A percentile compares a stretch with the other conserved stretches of the same genome.
Conservation (phyloP, 78 protist species). For the Planoprotostelium fungivorum region DNA sequence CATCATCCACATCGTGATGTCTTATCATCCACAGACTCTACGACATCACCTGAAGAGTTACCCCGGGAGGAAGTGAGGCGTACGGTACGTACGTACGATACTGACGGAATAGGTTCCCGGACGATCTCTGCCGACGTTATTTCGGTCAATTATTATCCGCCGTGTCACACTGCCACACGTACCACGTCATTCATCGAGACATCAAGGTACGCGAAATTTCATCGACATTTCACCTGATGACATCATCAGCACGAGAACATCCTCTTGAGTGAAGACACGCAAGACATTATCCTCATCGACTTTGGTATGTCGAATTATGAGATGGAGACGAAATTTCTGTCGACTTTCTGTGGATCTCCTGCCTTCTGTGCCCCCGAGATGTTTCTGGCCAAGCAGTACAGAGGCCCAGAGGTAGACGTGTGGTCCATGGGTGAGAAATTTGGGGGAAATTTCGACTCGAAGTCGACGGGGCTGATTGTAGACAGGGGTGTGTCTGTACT, state of each 20-base stretch:
- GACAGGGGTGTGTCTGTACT: neutral
- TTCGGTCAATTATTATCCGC: conserved; percentile 31
- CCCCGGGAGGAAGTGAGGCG: neutral
- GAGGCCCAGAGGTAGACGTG: conserved; percentile 85
- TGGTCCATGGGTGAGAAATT: conserved; percentile 84
- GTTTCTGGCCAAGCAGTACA: conserved; percentile 57
- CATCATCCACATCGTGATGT: neutral
- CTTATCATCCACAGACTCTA: neutral
- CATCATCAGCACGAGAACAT: neutral
- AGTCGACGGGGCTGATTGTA: neutral
- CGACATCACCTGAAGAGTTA: neutral
- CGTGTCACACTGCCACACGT: conserved; percentile 30
- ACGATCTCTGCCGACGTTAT: neutral
- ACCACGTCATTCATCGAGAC: neutral
- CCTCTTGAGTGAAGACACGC: neutral
- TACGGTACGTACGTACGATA: neutral
- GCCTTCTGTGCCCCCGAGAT: conserved; percentile 86
- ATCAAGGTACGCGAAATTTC: neutral
- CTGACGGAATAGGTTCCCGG: neutral
- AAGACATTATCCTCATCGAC: conserved; percentile 18
- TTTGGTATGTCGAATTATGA: conserved; percentile 14
- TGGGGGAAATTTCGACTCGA: neutral
- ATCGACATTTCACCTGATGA: neutral
- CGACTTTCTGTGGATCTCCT: conserved; percentile 89
- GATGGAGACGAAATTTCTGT: conserved; percentile 12